Base-by-base conservation (phyloP, 148 eudicot species). In the Fallopia convolvulus region DNA sequence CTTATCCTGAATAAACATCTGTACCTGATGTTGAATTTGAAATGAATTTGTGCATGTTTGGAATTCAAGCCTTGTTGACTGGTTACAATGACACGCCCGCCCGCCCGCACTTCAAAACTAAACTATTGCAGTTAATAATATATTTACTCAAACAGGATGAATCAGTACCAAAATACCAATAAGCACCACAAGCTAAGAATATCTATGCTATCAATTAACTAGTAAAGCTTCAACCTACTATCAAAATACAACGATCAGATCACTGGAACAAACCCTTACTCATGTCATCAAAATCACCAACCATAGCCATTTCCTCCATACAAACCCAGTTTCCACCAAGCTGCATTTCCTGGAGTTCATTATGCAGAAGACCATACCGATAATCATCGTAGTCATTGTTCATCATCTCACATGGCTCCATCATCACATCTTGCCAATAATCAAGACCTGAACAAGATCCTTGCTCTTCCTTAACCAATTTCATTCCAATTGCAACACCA, bases 341-440 rank as follows among this genome's bases (percentile, higher is more conserved):
- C 70, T 63, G 36, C 36, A 63, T 63, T 40, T 21, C 21, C 13
- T 58, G 65, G 30, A 58, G 9, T 58, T 23, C 65, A 58, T 58
- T 58, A 21, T 21, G 5, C 56, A 17, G 56, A 4, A 70, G 66
- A 26, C 44, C 83, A 58, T 77, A 66, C 53, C 48, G 80, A 15
- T 75, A 36, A 55, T 52, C 56, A 52, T 52, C 4, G 32, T 21
- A 36, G 46, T 52, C 56, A 52, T 52, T 20, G 65, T 58, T 58
- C 65, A 58, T 8, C 30, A 58, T 58, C 65, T 58, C 32, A 58
- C 77, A 48, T 48, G 83, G 68, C 13, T 81, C 86, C 78, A 81
- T 79, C 32, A 72, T 72, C 86, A 83, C 78, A 14, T 83, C 85
- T 33, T 79, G 85, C 23, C 75, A 48, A 41, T 77, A 78, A 75